Evolutionary conservation across 768 basidiomycete species (phyloP), one percentile per base, ranked within the genome.

Genomic region (button mushroom (Agaricus bisporus)): DNA sequence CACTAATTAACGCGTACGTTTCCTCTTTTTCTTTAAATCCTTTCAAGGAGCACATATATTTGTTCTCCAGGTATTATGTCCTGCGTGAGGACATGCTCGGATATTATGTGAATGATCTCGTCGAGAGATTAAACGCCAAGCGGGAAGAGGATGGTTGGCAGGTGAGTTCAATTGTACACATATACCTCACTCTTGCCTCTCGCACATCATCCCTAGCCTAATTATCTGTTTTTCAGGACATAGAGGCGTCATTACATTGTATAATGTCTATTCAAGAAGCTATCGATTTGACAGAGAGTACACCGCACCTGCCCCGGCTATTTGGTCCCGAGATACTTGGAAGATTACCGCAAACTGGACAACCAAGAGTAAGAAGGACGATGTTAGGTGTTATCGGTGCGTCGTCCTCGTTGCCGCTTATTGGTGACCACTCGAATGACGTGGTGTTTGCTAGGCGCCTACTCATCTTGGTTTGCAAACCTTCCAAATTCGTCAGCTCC

Each of bases 261-360:
- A 76, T 95, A 37, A 84, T 85, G 72, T 86, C 86, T 5, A 76
- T 93, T 8, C 90, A 95, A 61, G 95, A 98, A 73, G 91, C 92
- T 0, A 75, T 95, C 25, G 78, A 79, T 56, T 66, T 78, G 14
- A 48, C 45, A 49, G 76, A 77, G 41, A 73, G 71, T 35, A 67
- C 69, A 5, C 84, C 70, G 0, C 76, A 83, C 45, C 72, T 93
- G 3, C 65, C 71, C 20, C 76, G 78, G 9, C 59, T 98, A 12
- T 95, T 95, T 63, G 81, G 82, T n/a, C 72, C 81, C 0, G 80
- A 83, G 5, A 73, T 94, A 14, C 77, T 93, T 1, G 83, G 83
- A 3, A 71, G 76, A 17, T 63, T 97, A 10, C 88, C 93, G 0
- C 78, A 76, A 0, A 69, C 77, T 0, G 86, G 85, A 0, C 74